A percentile compares a stretch with the other conserved stretches of the same genome.
Evolutionary conservation across 2,329 filamentous ascomycete species (phyloP).

Genomic region (Phaeophleospora eucalypticola): DNA sequence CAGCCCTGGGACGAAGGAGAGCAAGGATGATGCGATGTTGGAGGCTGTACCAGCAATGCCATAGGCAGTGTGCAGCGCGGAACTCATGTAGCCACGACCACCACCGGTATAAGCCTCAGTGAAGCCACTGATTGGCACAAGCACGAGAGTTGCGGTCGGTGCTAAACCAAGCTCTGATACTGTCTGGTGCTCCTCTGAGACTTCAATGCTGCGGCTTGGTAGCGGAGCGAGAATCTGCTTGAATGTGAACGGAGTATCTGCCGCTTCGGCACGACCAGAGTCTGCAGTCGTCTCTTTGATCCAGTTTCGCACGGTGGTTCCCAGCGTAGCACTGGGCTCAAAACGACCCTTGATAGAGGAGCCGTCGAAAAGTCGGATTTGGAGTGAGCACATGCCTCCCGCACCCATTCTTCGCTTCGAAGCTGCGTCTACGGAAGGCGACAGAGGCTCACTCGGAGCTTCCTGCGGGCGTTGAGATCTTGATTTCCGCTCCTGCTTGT

Average conservation of each 20-base stretch:
- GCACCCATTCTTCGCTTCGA: constrained; percentile 16
- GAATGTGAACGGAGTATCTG: constrained; percentile 65
- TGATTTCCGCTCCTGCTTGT: constrained; percentile 64
- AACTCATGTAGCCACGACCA: constrained; percentile 24
- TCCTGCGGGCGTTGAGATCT: constrained; percentile 44
- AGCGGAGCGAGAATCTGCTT: constrained; percentile 76
- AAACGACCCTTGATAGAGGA: constrained; percentile 73
- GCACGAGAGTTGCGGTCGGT: constrained; percentile 76
- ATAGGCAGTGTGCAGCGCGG: constrained; percentile 21
- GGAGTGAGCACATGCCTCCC: constrained; percentile 46
- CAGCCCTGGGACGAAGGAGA: constrained; percentile 20
- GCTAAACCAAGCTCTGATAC: constrained; percentile 67
- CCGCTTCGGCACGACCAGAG: constrained; percentile 25
- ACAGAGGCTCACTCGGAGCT: constrained; percentile 8
- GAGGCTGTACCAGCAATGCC: constrained; percentile 19
- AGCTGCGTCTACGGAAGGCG: constrained; percentile 17
- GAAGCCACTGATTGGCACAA: constrained; percentile 65
- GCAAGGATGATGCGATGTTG: constrained; percentile 14
- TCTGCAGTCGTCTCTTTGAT: constrained; percentile 59
- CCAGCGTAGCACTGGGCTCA: constrained; percentile 55
- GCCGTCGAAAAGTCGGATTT: constrained; percentile 80
- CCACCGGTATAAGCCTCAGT: constrained; percentile 54
- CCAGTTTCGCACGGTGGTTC: constrained; percentile 68
- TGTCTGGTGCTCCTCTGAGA: constrained; percentile 66
- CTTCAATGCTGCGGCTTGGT: constrained; percentile 69